Conservation (phyloP, 768 basidiomycete species). For the Suillus subalutaceus region DNA sequence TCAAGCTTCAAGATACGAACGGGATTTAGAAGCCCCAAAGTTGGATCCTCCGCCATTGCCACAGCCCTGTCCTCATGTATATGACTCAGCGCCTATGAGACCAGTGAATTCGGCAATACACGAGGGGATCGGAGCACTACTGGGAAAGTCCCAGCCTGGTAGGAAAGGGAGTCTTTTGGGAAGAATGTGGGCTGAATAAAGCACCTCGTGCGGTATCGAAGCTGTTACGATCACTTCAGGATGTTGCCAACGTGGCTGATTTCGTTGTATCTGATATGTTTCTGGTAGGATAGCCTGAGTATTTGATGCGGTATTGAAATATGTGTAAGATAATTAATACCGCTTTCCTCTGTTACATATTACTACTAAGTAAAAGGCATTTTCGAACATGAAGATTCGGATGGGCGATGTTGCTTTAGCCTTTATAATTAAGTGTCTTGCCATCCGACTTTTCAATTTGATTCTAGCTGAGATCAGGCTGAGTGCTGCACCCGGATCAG, state of each 20-base stretch:
- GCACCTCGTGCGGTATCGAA: no score
- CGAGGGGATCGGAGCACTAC: slow-evolving; percentile 67
- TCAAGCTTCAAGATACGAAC: slow-evolving; percentile 75
- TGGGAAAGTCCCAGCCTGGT: slow-evolving; percentile 40
- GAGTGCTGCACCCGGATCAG: no score
- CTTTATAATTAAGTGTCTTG: no score
- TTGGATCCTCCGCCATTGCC: slow-evolving; percentile 47
- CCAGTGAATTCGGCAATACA: slow-evolving; percentile 77
- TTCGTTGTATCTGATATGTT: not conserved
- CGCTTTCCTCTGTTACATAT: no score
- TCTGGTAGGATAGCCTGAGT: no score
- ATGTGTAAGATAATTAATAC: no score
- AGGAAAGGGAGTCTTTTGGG: slow-evolving; percentile 60
- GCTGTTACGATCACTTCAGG: not conserved
- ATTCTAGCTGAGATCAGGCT: no score
- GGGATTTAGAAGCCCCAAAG: slow-evolving; percentile 64
- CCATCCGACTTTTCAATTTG: no score
- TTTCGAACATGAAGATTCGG: no score
- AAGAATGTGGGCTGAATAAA: slow-evolving; percentile 51
- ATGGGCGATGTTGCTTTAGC: no score
- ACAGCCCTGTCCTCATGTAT: slow-evolving; percentile 81
- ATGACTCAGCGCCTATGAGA: slow-evolving; percentile 73
- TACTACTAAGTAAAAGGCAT: no score
- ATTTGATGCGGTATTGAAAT: no score
- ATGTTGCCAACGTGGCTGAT: not conserved